Base-by-base conservation (phyloP, 257 asterid species). In the Capsicum pubescens region DNA sequence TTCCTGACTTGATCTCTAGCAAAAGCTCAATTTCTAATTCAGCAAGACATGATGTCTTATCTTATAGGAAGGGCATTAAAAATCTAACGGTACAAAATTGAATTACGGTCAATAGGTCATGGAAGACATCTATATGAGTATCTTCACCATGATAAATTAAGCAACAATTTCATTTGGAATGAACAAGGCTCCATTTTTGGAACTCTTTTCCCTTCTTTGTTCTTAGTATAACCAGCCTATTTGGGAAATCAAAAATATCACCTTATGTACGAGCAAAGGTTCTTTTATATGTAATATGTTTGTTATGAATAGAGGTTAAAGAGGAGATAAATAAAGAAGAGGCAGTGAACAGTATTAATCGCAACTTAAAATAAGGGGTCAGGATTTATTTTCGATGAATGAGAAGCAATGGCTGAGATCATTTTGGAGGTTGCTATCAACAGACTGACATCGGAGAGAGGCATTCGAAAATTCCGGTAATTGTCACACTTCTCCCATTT, bases 11-110 rank as follows among this genome's bases (percentile, higher is more conserved):
- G 4, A 63, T 63, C 70, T 63, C 42, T 21, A 63, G 36, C 42
- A 63, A 63, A 61, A 63, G 70, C 70, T 21, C 42, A 63, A 63
- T 63, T 6, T 63, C 70, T 63, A 26, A 63, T 63, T 63, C 42
- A 63, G 70, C 16, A 21, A 21, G 70, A 63, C 42, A 26, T 63
- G 16, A 63, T 63, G 70, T 21, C 8, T 63, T 63, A 63, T 26
- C 16, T 14, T 26, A 63, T 10, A 63, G 32, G 70, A 63, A 26
- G 70, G 26, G 42, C 16, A 63, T 11, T 3, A 63, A 63, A 63
- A 9, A 10, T 63, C 16, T 63, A 21, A 63, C 5, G 21, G 17
- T 63, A 63, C 21, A 10, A 26, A 10, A 1, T 60, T 63, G 70
- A 63, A 35, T 63, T 63, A 26, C 17, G 17, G 42, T 13, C 42